Conservation (phyloP, 257 asterid genomes). For the Vinca minor region DNA sequence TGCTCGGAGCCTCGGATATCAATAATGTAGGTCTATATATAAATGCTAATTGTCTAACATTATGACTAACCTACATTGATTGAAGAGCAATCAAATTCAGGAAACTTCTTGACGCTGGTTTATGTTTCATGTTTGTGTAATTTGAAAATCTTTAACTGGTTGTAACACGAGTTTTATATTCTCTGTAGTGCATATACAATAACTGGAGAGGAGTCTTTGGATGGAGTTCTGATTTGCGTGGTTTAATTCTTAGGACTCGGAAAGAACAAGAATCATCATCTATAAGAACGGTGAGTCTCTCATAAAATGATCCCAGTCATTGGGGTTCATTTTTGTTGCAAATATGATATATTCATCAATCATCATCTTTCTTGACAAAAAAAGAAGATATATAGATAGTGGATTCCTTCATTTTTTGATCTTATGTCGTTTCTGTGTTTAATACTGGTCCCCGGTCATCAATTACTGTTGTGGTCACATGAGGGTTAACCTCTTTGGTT, state of each 20-base stretch:
- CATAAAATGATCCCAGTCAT: background rate
- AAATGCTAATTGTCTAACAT: background rate
- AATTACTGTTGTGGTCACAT: background rate
- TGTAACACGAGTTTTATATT: conserved; percentile 12
- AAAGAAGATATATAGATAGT: too few species aligned
- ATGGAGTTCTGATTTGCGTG: conserved; percentile 67
- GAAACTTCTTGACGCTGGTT: background rate
- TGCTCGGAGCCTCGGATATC: background rate
- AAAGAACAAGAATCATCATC: conserved; percentile 53
- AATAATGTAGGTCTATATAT: too few species aligned
- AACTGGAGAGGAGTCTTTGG: conserved; percentile 74
- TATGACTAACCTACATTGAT: background rate
- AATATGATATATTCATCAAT: background rate
- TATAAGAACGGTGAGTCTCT: conserved; percentile 43
- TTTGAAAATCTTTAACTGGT: background rate
- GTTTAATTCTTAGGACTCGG: conserved; percentile 44
- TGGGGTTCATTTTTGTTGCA: background rate
- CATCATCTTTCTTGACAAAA: background rate
- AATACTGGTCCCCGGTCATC: background rate
- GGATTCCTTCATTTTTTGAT: background rate
- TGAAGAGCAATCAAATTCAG: background rate
- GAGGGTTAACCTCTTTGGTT: background rate
- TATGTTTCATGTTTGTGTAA: background rate
- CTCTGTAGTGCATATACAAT: conserved; percentile 63
- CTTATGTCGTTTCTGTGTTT: background rate